A percentile compares a stretch with the other conserved stretches of the same genome.
Conservation (phyloP, 768 basidiomycete genomes). For the Phylloporus sp. region DNA sequence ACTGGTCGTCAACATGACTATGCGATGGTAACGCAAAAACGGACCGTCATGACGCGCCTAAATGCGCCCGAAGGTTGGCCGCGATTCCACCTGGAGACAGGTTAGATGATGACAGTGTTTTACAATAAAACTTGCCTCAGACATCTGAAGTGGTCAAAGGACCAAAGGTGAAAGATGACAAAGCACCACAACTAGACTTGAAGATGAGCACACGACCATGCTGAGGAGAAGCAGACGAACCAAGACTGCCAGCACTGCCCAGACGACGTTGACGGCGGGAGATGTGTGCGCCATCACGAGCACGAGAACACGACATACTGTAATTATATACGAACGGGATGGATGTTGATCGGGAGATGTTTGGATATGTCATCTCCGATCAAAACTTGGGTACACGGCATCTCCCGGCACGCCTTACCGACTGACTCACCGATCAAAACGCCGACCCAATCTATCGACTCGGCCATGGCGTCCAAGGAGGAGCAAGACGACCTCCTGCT, state of each 20-base stretch:
- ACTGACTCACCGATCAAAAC: too few relatives aligned
- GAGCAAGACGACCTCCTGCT: conserved; percentile 73
- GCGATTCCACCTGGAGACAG: conserved; percentile 54
- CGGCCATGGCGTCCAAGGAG: conserved; percentile 38
- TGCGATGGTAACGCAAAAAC: conserved; percentile 15
- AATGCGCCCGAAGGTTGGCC: conserved; percentile 68
- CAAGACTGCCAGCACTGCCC: conserved; percentile 50
- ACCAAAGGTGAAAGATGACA: conserved; percentile 70
- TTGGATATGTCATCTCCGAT: too few relatives aligned
- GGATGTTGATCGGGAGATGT: too few relatives aligned
- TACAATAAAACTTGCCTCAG: conserved; percentile 42
- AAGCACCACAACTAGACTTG: conserved; percentile 53
- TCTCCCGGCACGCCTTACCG: too few relatives aligned
- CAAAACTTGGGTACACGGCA: too few relatives aligned
- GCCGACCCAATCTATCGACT: too few relatives aligned
- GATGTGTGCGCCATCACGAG: conserved; percentile 46
- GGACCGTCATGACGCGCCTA: conserved; percentile 81
- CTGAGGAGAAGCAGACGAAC: conserved; percentile 29
- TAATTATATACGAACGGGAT: too few relatives aligned
- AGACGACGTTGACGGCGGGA: conserved; percentile 56
- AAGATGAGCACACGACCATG: neutral
- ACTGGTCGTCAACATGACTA: neutral
- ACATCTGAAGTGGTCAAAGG: conserved; percentile 75
- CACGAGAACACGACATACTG: too few relatives aligned
- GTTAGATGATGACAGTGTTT: neutral